Evolutionary conservation across 1,139 yeast species (phyloP).

Genomic region (Debaryomyces subglobosus): DNA sequence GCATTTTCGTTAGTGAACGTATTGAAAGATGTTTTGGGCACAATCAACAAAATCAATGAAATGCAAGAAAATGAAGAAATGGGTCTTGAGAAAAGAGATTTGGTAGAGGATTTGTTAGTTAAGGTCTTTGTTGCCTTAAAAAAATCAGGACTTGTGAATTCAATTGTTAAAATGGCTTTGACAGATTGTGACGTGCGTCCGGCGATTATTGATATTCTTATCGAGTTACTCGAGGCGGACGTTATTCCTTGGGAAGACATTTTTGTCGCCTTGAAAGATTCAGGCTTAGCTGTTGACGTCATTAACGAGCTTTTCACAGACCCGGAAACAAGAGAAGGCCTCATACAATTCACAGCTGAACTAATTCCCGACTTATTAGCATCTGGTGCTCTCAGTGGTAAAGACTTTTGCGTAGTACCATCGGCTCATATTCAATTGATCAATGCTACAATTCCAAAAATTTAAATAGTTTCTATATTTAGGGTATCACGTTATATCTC

Average conservation of each 20-base stretch:
- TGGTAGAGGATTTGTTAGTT: constrained; percentile 25
- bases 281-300: constrained; percentile 37
- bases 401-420: constrained; percentile 5
- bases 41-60: constrained; percentile 4
- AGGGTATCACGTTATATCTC: constrained; percentile 6
- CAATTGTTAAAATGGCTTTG: constrained; percentile 30
- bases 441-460: background rate
- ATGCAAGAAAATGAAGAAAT: background rate
- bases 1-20: constrained; percentile 4
- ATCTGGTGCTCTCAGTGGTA: constrained; percentile 10
- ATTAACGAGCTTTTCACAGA: constrained; percentile 30
- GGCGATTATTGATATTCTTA: constrained; percentile 27
- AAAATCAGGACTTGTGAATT: constrained; percentile 33
- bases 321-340: constrained; percentile 33
- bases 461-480: background rate
- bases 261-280: constrained; percentile 32
- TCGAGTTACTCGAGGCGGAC: constrained; percentile 30
- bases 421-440: constrained; percentile 2
- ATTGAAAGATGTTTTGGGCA: constrained; percentile 7
- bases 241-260: constrained; percentile 40
- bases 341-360: constrained; percentile 30
- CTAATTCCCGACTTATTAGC: constrained; percentile 30
- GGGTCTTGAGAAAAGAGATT: constrained; percentile 14
- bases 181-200: constrained; percentile 35
- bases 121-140: constrained; percentile 31